Evolutionary conservation across 2,329 filamentous ascomycete species (phyloP).

Genomic region (Aspergillus fischeri): DNA sequence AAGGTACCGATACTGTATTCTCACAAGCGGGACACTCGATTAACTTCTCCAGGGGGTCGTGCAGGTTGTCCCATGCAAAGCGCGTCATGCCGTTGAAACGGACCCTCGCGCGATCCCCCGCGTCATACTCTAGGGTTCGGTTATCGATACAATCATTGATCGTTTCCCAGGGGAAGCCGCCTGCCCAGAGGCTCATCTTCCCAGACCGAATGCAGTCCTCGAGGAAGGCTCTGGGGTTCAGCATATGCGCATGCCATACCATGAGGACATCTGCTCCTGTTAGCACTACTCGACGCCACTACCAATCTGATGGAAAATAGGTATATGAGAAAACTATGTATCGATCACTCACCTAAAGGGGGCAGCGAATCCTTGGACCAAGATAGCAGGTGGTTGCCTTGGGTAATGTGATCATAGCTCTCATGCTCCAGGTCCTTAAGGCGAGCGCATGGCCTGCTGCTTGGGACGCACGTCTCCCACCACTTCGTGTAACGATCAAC

Average conservation of each 20-base stretch:
- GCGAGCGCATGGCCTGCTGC: slow-evolving; percentile 9
- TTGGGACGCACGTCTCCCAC: slow-evolving; percentile 48
- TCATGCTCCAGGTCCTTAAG: slow-evolving; percentile 15
- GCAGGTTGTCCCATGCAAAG: slow-evolving; percentile 56
- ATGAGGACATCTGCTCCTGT: slow-evolving; percentile 61
- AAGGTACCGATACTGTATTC: slow-evolving; percentile 46
- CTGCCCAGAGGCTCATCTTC: slow-evolving; percentile 54
- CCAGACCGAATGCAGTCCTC: slow-evolving; percentile 66
- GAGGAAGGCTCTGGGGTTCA: slow-evolving; percentile 70
- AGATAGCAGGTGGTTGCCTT: slow-evolving; percentile 17
- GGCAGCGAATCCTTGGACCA: slow-evolving; percentile 49
- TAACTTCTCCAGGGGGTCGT: slow-evolving; percentile 47
- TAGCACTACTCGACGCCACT: slow-evolving; percentile 3
- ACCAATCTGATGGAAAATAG: neutral
- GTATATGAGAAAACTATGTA: neutral
- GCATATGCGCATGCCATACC: slow-evolving; percentile 75
- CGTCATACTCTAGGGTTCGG: slow-evolving; percentile 54
- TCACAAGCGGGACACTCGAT: slow-evolving; percentile 57
- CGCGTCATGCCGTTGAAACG: slow-evolving; percentile 49
- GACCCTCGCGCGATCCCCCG: slow-evolving; percentile 41
- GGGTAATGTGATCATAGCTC: slow-evolving; percentile 31
- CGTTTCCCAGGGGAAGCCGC: slow-evolving; percentile 62
- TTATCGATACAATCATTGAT: slow-evolving; percentile 57
- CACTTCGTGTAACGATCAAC: slow-evolving; percentile 65
- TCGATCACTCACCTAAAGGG: slow-evolving; percentile 52